These are phyloP conservation scores for Boletus rubropictus DNA, from an alignment of 768 basidiomycete species.

Conservation along the genomic window DNA sequence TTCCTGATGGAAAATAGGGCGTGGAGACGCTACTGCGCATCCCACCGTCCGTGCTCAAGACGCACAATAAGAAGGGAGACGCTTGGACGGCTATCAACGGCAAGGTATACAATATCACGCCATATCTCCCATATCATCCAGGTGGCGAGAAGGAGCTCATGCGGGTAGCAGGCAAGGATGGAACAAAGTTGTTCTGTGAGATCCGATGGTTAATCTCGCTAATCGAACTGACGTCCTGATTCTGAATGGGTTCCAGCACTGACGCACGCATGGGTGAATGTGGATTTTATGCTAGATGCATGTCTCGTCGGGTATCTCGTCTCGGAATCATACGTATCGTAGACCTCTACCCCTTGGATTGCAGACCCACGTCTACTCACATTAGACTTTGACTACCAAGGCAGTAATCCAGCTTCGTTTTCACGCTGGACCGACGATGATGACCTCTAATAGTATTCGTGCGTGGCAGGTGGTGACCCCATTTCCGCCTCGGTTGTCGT, in stretches of 20 bases:
- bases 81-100: slow-evolving; percentile 92
- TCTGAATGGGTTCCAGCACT: slow-evolving; percentile 43
- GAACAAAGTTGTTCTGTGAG: slow-evolving; percentile 90
- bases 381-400: slow-evolving; percentile 1
- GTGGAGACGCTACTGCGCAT: slow-evolving; percentile 63
- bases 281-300: slow-evolving; percentile 91
- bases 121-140: slow-evolving; percentile 87
- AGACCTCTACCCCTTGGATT: slow-evolving; percentile 6
- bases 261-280: slow-evolving; percentile 96
- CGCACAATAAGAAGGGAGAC: slow-evolving; percentile 79
- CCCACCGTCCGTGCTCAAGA: slow-evolving; percentile 68
- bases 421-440: too few species aligned
- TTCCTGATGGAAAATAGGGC: slow-evolving; percentile 43
- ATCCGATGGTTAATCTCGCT: neutral
- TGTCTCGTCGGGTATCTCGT: slow-evolving; percentile 91
- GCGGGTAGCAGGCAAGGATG: slow-evolving; percentile 92
- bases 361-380: neutral
- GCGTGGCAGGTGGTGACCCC: slow-evolving; percentile 13
- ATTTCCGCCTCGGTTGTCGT: slow-evolving; percentile 11
- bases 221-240: slow-evolving; percentile 2
- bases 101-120: slow-evolving; percentile 94
- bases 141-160: slow-evolving; percentile 93
- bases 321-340: slow-evolving; percentile 50
- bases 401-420: neutral
- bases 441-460: neutral